Evolutionary conservation across 2,329 filamentous ascomycete species (phyloP).

Genomic region (Nakataea oryzae): DNA sequence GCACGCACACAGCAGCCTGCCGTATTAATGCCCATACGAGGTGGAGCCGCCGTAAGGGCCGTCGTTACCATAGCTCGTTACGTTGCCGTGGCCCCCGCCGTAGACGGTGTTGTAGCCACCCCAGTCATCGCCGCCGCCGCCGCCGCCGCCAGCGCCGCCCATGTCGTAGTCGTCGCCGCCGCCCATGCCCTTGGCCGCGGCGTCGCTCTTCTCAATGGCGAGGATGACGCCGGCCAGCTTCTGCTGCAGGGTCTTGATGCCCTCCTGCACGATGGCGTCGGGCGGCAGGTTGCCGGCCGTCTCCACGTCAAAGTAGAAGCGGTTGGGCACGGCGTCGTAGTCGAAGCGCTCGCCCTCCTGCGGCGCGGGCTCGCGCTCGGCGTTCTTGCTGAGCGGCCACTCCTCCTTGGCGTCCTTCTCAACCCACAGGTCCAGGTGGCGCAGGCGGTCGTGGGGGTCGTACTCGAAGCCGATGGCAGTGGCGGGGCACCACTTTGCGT

Average conservation of each 20-base stretch:
- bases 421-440: conserved; percentile 90
- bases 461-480: conserved; percentile 95
- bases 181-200: conserved; percentile 3
- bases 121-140: conserved; percentile 43
- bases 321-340: conserved; percentile 73
- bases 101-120: conserved; percentile 56
- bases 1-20: neutral
- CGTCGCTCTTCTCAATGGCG: conserved; percentile 1
- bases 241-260: conserved; percentile 78
- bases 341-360: conserved; percentile 82
- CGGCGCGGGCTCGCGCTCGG: conserved; percentile 66
- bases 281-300: conserved; percentile 80
- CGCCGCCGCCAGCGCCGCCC: conserved; percentile 23
- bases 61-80: conserved; percentile 1
- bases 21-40: neutral
- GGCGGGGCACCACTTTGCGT: conserved; percentile 94
- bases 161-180: conserved; percentile 43
- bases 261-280: conserved; percentile 78
- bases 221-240: conserved; percentile 69
- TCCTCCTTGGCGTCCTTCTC: conserved; percentile 74
- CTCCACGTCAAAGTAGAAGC: conserved; percentile 93
- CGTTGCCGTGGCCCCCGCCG: conserved; percentile 8
- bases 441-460: conserved; percentile 91
- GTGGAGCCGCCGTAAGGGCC: conserved; percentile 2
- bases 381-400: conserved; percentile 76